Evolutionary conservation across 2,329 filamentous ascomycete genomes (phyloP).

Genomic region (Pyricularia sp.): DNA sequence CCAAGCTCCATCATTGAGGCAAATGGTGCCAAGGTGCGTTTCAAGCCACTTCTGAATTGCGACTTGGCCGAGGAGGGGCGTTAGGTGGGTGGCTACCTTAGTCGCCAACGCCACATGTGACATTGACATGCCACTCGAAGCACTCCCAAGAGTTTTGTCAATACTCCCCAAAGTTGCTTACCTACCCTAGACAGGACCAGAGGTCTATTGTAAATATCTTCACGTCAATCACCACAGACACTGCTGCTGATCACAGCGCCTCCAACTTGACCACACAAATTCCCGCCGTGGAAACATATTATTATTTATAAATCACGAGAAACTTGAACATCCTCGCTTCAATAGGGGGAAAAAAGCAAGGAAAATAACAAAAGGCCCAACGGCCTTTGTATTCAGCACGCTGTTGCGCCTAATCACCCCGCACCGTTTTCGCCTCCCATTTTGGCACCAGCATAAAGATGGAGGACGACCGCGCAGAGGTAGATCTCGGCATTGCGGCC

Average conservation of each 20-base stretch:
- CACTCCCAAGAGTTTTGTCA: no score
- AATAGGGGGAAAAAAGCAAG: neutral
- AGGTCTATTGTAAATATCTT: no score
- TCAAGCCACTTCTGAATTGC: neutral
- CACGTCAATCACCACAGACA: no score
- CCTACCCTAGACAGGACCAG: no score
- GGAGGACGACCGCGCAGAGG: constrained; percentile 66
- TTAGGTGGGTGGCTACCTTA: neutral
- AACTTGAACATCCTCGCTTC: no score
- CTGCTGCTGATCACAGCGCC: no score
- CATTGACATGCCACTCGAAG: no score
- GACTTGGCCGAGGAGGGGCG: neutral
- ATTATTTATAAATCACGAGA: no score
- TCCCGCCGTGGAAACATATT: neutral
- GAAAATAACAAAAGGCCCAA: neutral
- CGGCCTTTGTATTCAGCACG: neutral
- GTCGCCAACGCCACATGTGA: neutral
- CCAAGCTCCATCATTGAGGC: no score
- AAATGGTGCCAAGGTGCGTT: neutral
- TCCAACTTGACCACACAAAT: neutral
- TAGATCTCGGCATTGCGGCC: constrained; percentile 60
- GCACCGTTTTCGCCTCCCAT: constrained; percentile 4
- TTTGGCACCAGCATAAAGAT: constrained; percentile 31
- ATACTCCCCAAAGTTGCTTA: no score
- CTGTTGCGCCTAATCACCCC: constrained; percentile 10